Base-by-base conservation (phyloP, 805 yeast genomes). In the Brettanomyces nanus region DNA sequence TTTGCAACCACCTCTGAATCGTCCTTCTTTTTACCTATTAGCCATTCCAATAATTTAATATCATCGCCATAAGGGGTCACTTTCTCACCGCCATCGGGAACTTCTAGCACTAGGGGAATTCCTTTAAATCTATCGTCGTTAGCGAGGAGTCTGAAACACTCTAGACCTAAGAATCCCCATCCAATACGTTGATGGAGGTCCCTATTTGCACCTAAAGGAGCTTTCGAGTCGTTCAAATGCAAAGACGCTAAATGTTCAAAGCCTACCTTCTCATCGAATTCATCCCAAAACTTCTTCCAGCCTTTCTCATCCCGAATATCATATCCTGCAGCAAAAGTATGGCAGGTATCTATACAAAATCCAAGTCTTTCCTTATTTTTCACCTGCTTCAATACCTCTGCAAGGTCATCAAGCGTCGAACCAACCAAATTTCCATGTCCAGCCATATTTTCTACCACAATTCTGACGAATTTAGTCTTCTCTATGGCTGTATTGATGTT, bases 381-480 rank as follows among this genome's bases (percentile, higher is more conserved):
- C n/a, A 92, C 73, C 67, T 76, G 53, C 27, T 74, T 80, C 31
- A 92, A 85, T 13, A 92, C 89, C 18, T 71, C 73, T 21, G 70
- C 65, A 34, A 92, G 66, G 52, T 92, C 97, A 45, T 82, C 76
- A 21, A 90, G 61, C 30, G 73, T 67, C 3, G 90, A 80, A 1
- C 97, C 98, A 30, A 92, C 81, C 43, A 90, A 70, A 44, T 84
- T 81, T 3, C 95, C 96, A 49, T 86, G 94, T 7, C 98, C 98
- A 2, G 98, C 96, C 98, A 92, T 92, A 54, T 90, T 92, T 53
- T 92, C 98, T 42, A 92, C 69, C 10, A 92, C 94, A 31, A 92
- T 78, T 52, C 81, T 89, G 23, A 92, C 97, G 53, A 76, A 80
- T 5, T 62, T 50, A 0, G 98, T 92, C 40, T 75, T 77, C 19